phyloP scores from a whole-genome alignment of 2,329 filamentous ascomycete genomes.

The Talaromyces atroroseus region DNA sequence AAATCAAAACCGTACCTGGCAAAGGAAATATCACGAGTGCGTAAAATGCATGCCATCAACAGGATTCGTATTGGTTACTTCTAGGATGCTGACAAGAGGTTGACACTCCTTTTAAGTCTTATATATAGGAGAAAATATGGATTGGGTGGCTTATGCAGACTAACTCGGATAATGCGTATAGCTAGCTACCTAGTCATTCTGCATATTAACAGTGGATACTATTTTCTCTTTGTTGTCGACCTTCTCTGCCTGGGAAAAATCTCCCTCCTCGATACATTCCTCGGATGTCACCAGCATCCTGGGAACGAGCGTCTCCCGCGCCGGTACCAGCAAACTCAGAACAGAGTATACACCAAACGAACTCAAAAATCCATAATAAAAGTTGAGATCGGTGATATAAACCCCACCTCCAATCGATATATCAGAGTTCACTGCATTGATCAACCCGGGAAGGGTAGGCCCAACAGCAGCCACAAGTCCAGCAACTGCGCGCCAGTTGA shows the following conservation, averaged over 20 bases:
- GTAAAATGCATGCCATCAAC: too few species aligned
- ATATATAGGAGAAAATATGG: too few species aligned
- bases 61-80: too few species aligned
- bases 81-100: too few species aligned
- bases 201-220: not conserved
- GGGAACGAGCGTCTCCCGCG: not conserved
- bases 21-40: too few species aligned
- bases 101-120: too few species aligned
- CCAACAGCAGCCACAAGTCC: not conserved
- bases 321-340: not conserved
- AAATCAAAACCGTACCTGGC: too few species aligned
- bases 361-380: not conserved
- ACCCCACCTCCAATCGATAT: not conserved
- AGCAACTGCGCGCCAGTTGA: conserved; percentile 6
- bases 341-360: not conserved
- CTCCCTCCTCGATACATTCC: not conserved
- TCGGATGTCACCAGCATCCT: not conserved
- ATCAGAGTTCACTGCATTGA: conserved; percentile 1
- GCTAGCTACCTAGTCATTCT: too few species aligned
- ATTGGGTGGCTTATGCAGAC: too few species aligned
- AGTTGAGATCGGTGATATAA: not conserved
- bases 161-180: too few species aligned
- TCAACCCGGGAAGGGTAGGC: conserved; percentile 4
- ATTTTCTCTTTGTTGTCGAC: not conserved
- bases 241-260: not conserved